Percentiles rank a stretch among this genome's conserved stretches.
Evolutionary conservation across 257 asterid species (phyloP).

Genomic region (Thymus quinquecostatus): DNA sequence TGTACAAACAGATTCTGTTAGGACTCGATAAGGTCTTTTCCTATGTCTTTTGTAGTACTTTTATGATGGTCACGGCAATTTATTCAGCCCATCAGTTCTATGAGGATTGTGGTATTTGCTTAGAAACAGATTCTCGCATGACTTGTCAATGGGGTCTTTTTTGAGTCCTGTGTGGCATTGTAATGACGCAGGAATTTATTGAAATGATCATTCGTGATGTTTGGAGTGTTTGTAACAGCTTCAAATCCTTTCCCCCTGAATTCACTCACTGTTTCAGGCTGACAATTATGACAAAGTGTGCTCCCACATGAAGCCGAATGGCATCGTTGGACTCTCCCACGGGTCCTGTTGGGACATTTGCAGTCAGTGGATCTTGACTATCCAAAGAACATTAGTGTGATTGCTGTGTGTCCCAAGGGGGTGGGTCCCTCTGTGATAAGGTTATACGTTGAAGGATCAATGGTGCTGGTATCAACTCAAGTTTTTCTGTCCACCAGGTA

Average conservation of each 20-base stretch:
- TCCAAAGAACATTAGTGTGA: slow-evolving; percentile 86
- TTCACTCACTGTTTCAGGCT: slow-evolving; percentile 58
- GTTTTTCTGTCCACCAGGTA: slow-evolving; percentile 98
- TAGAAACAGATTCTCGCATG: neutral
- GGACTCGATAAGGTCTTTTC: neutral
- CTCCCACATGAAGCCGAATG: slow-evolving; percentile 92
- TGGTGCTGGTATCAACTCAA: slow-evolving; percentile 95
- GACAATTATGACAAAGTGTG: slow-evolving; percentile 84
- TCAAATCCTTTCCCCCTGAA: slow-evolving; percentile 13
- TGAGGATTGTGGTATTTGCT: neutral
- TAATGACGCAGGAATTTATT: neutral
- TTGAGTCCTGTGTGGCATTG: slow-evolving; percentile 17
- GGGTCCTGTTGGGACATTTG: slow-evolving; percentile 96
- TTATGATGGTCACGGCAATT: neutral
- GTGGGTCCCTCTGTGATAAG: slow-evolving; percentile 99
- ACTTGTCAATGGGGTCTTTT: neutral
- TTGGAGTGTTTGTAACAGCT: neutral
- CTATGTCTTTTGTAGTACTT: slow-evolving; percentile 6
- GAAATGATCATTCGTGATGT: neutral
- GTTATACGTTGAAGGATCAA: slow-evolving; percentile 92
- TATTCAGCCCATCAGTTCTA: neutral
- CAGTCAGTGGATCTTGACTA: slow-evolving; percentile 84
- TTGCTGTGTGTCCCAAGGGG: slow-evolving; percentile 98
- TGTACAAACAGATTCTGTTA: slow-evolving; percentile 1
- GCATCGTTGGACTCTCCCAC: slow-evolving; percentile 97